A percentile compares a stretch with the other conserved stretches of the same genome.
Evolutionary conservation across 2,329 filamentous ascomycete species (phyloP).

Genomic region (Penicillium corylophilum): DNA sequence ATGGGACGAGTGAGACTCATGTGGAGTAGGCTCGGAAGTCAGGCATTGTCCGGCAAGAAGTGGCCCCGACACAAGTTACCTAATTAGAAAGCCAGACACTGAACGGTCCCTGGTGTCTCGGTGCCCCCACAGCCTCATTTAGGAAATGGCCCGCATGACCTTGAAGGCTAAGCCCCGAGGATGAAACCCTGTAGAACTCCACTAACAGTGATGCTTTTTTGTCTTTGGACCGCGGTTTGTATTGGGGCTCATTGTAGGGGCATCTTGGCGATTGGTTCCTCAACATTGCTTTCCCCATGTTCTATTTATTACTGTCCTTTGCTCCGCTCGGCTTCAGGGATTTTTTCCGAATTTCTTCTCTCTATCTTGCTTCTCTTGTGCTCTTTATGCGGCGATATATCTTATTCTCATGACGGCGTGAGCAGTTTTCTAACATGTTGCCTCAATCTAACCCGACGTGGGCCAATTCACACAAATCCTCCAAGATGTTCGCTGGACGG

Average conservation of each 20-base stretch:
- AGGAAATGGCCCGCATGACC: constrained; percentile 6
- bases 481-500: constrained; percentile 1
- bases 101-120: background rate
- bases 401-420: constrained; percentile 1
- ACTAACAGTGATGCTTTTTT: background rate
- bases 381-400: background rate
- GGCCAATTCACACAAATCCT: background rate
- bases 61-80: background rate
- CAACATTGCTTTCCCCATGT: constrained; percentile 4
- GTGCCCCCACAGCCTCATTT: background rate
- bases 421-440: constrained; percentile 2
- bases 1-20: constrained; percentile 1
- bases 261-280: constrained; percentile 4
- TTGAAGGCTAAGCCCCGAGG: constrained; percentile 2
- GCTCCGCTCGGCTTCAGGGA: background rate
- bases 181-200: constrained; percentile 4
- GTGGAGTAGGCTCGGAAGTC: background rate
- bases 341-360: background rate
- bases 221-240: background rate
- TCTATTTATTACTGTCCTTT: constrained; percentile 8
- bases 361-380: background rate
- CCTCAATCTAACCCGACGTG: constrained; percentile 6
- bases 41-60: background rate
- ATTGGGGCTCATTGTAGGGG: background rate
- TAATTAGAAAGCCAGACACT: background rate